Evolutionary conservation across 2,329 filamentous ascomycete species (phyloP), one percentile per base, ranked within the genome.

Genomic region (Diaporthe ampelina): DNA sequence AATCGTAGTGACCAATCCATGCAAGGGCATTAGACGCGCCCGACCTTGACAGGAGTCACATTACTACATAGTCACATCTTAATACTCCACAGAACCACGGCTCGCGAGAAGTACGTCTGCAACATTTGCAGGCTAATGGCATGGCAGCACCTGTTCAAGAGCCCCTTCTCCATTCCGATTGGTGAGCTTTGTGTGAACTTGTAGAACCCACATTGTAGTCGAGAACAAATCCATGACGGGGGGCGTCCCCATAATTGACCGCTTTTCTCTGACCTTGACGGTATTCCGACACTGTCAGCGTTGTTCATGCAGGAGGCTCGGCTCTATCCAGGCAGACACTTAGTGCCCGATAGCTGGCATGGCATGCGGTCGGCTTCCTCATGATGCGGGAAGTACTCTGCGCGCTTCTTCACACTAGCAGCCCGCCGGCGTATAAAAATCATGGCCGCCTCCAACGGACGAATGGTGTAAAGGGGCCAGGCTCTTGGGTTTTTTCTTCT

Each of bases 41-140:
- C 24, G 10, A 50, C 48, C 7, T 67, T 4, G 19, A 67, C 10
- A 35, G 61, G n/a, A 24, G 35, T 32, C 61, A 37, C 43, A 59
- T 50, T 50, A 32, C 40, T 52, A 17, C 43, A 29, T 7, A 26
- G 19, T 29, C 9, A 26, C 29, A 17, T 52, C 29, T 9, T 32
- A 13, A 52, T 29, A 9, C 61, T 35, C 61, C 61, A 67, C 61
- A 37, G 29, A 52, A 67, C 19, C 24, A 32, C 43, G 11, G 43
- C 63, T 52, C 13, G 63, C 7, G 29, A 52, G 45, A 48, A 67
- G 21, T 52, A 45, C 45, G 26, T 67, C 63, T 52, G 63, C 63
- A 40, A 52, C 50, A 6, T 4, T 10, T 50, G 48, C 63, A 19
- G 11, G 63, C 45, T 40, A 52, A 11, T 1, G 45, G 45, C 45